Conservation (phyloP, 1,139 yeast genomes). For the Candida sanyaensis region DNA sequence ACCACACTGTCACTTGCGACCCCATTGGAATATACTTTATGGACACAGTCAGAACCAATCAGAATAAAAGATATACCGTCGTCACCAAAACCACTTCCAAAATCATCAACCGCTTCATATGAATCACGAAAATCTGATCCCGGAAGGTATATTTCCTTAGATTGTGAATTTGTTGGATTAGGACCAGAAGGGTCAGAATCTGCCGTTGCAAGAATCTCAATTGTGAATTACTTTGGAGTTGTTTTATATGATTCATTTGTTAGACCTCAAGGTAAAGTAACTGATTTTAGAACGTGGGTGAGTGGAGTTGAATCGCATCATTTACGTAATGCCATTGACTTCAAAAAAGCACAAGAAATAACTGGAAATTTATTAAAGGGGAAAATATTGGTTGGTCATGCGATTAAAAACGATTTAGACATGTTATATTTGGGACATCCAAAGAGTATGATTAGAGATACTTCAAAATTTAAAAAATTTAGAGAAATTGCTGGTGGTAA, state of each 20-base stretch:
- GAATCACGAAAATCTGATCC: slow-evolving; percentile 36
- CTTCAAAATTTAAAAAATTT: slow-evolving; percentile 64
- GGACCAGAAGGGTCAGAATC: slow-evolving; percentile 72
- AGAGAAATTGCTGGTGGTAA: slow-evolving; percentile 62
- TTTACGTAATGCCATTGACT: slow-evolving; percentile 66
- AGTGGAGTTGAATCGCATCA: slow-evolving; percentile 77
- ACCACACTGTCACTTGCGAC: slow-evolving; percentile 9
- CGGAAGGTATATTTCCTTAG: slow-evolving; percentile 80
- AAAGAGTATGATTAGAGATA: slow-evolving; percentile 64
- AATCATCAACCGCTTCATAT: slow-evolving; percentile 6
- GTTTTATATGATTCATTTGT: slow-evolving; percentile 74
- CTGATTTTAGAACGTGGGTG: slow-evolving; percentile 95
- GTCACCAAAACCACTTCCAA: slow-evolving; percentile 6
- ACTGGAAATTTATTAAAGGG: slow-evolving; percentile 53
- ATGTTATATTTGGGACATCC: slow-evolving; percentile 73
- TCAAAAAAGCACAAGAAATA: slow-evolving; percentile 63
- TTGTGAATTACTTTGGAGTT: slow-evolving; percentile 81
- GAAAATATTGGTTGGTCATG: slow-evolving; percentile 79
- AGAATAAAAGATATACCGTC: slow-evolving; percentile 16
- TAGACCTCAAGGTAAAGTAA: slow-evolving; percentile 69
- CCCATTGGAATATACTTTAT: slow-evolving; percentile 29
- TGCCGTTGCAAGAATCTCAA: slow-evolving; percentile 81
- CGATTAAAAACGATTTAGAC: slow-evolving; percentile 75
- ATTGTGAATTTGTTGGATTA: slow-evolving; percentile 93
- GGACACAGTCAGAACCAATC: slow-evolving; percentile 31